Evolutionary conservation across 2,329 filamentous ascomycete species (phyloP).

Genomic region (Ophiosphaerella narmari): DNA sequence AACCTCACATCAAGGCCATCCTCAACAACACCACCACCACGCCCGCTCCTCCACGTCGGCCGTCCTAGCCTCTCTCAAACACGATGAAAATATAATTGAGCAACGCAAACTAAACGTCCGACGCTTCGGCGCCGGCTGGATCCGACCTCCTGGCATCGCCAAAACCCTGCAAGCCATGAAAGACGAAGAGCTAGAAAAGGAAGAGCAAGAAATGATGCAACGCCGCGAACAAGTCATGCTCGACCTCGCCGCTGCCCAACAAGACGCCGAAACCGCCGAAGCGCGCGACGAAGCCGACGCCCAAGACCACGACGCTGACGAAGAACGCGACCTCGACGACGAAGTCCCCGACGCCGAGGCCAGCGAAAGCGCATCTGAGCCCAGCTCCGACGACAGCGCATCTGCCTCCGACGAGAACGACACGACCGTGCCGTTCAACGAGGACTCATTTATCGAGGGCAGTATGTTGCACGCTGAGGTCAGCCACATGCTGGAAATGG

Average conservation of each 20-base stretch:
- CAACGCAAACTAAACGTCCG: slow-evolving; percentile 80
- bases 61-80: slow-evolving; percentile 69
- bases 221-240: slow-evolving; percentile 71
- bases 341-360: slow-evolving; percentile 45
- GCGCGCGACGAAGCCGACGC: slow-evolving; percentile 50
- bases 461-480: slow-evolving; percentile 47
- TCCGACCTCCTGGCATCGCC: slow-evolving; percentile 81
- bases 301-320: slow-evolving; percentile 36
- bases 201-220: slow-evolving; percentile 79
- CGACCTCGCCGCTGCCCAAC: slow-evolving; percentile 68
- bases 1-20: slow-evolving; percentile 19
- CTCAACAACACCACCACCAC: slow-evolving; percentile 15
- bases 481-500: slow-evolving; percentile 47
- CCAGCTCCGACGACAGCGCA: slow-evolving; percentile 34
- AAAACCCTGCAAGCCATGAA: slow-evolving; percentile 91
- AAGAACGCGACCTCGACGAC: slow-evolving; percentile 48
- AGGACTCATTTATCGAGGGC: slow-evolving; percentile 54
- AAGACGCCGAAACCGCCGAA: slow-evolving; percentile 49
- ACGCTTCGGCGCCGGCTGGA: slow-evolving; percentile 87
- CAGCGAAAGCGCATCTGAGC: slow-evolving; percentile 35
- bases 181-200: slow-evolving; percentile 85
- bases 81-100: slow-evolving; percentile 77
- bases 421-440: slow-evolving; percentile 54
- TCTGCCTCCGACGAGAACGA: slow-evolving; percentile 56
- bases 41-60: slow-evolving; percentile 57